Evolutionary conservation across 192 early-diverging fungal genomes (phyloP).

Genomic region (Coemansia sp.): DNA sequence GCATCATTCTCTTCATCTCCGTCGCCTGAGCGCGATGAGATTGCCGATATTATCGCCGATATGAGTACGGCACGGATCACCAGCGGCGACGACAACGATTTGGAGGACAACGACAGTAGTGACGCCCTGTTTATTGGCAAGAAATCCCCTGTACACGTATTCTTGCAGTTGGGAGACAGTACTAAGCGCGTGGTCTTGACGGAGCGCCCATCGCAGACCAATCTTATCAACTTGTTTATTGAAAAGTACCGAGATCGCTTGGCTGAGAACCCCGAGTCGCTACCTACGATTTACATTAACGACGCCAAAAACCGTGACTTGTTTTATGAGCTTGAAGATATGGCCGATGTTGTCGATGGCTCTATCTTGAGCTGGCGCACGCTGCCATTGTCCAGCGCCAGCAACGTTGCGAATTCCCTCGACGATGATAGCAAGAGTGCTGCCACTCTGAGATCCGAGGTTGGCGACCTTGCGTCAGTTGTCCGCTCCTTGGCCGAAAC

Average conservation of each 20-base stretch:
- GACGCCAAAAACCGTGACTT: conserved; percentile 57
- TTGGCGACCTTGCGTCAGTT: conserved; percentile 10
- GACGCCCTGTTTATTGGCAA: conserved; percentile 1
- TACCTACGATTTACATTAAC: conserved; percentile 71
- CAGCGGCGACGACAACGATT: conserved; percentile 9
- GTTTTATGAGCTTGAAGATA: conserved; percentile 70
- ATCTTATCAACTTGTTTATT: conserved; percentile 71
- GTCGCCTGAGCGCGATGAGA: conserved; percentile 46
- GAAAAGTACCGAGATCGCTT: conserved; percentile 70
- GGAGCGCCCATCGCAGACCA: conserved; percentile 61
- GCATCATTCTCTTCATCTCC: conserved; percentile 17
- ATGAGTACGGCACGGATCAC: conserved; percentile 46
- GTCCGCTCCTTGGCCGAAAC: conserved; percentile 51
- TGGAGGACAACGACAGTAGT: conserved; percentile 8
- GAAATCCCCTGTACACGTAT: conserved; percentile 40
- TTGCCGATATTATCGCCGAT: conserved; percentile 52
- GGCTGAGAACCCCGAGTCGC: conserved; percentile 59
- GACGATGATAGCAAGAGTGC: not conserved
- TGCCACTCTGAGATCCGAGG: not conserved
- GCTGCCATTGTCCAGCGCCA: conserved; percentile 4
- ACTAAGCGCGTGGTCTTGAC: conserved; percentile 60
- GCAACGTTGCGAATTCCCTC: conserved; percentile 1
- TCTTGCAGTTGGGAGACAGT: conserved; percentile 66
- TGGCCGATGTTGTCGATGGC: conserved; percentile 63
- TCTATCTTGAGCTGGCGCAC: conserved; percentile 52